A percentile compares a stretch with the other conserved stretches of the same genome.
phyloP scores from a whole-genome alignment of 2,329 filamentous ascomycete species.

The Phyllosticta citrichinensis region DNA sequence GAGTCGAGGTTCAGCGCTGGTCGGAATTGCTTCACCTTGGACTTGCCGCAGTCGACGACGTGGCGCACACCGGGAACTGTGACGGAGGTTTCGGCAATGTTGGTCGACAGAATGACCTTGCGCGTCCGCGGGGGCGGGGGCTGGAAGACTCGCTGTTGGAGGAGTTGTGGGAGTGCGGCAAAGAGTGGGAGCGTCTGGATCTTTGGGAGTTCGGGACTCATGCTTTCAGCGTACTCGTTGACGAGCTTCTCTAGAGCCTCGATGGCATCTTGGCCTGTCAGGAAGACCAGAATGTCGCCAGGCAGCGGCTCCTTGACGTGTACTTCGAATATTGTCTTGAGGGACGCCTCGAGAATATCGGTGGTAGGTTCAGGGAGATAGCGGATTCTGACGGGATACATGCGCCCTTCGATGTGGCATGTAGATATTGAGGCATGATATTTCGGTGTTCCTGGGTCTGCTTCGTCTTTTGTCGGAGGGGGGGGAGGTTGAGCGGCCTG shows the following conservation, averaged over 20 bases:
- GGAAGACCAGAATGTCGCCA: slow-evolving; percentile 84
- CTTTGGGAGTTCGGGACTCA: slow-evolving; percentile 66
- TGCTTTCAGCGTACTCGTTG: slow-evolving; percentile 63
- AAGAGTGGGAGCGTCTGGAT: slow-evolving; percentile 70
- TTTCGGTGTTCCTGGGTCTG: not conserved
- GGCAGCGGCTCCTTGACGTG: slow-evolving; percentile 84
- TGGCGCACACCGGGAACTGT: slow-evolving; percentile 88
- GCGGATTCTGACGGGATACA: slow-evolving; percentile 70
- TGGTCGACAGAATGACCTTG: slow-evolving; percentile 87
- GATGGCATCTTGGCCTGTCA: slow-evolving; percentile 89
- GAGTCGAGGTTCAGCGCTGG: slow-evolving; percentile 80
- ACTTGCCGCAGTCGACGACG: slow-evolving; percentile 87
- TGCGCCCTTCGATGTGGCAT: slow-evolving; percentile 72
- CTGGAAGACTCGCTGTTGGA: slow-evolving; percentile 78
- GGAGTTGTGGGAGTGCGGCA: slow-evolving; percentile 76
- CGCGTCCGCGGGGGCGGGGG: slow-evolving; percentile 64
- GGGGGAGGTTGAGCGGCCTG: not conserved
- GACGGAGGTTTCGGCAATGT: slow-evolving; percentile 97
- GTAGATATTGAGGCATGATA: slow-evolving; percentile 32
- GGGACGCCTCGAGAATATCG: slow-evolving; percentile 71
- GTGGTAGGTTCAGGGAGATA: slow-evolving; percentile 66
- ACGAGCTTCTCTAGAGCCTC: slow-evolving; percentile 71
- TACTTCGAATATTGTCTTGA: slow-evolving; percentile 76
- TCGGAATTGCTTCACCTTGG: slow-evolving; percentile 87
- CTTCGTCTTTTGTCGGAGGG: not conserved